Base-by-base conservation (phyloP, 148 eudicot species). In the Heliamphora exappendiculata region DNA sequence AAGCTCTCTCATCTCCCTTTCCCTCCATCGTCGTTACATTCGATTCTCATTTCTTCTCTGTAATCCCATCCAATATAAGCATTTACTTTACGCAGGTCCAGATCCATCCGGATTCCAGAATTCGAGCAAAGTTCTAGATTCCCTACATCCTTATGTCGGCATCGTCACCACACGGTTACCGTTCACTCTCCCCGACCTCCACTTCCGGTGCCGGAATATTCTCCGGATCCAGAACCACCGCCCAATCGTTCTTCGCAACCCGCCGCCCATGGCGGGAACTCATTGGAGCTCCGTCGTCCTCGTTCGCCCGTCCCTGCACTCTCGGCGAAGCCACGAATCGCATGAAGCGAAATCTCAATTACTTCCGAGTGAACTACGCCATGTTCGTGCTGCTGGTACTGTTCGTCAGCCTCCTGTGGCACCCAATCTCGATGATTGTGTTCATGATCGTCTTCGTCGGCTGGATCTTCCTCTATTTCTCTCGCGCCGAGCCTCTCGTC, bases 321-420 rank as follows among this genome's bases (percentile, higher is more conserved):
- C 83, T 84, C 77, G 39, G 79, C 66, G 70, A 64, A 26, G 76
- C 86, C 84, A 71, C 50, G 28, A 0, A 59, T 16, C 83, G 85
- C 33, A 36, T 84, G 51, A 84, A 88, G 37, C 88, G 87, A 10
- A 88, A 88, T 81, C 72, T 81, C 64, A 54, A 62, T 78, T 84
- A 78, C 81, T 86, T 85, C 78, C 83, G 88, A 29, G 86, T 47
- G 70, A 88, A 88, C 57, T 88, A 88, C 88, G 51, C 91, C 41
- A 33, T 85, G 16, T 57, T 81, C 78, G 22, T 70, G 29, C 76
- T 88, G 41, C 0, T 76, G 3, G 26, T 82, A 57, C 68, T 88
- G 51, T 88, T 84, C 79, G 77, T 82, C 20, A 65, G 83, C 82
- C 86, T 88, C 17, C 7, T 86, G 3, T 88, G 73, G 77, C 83